A percentile compares a stretch with the other conserved stretches of the same genome.
These are phyloP conservation scores for Microcyclosporella mali DNA, from an alignment of 2,329 filamentous ascomycete genomes.

Conservation along the genomic window DNA sequence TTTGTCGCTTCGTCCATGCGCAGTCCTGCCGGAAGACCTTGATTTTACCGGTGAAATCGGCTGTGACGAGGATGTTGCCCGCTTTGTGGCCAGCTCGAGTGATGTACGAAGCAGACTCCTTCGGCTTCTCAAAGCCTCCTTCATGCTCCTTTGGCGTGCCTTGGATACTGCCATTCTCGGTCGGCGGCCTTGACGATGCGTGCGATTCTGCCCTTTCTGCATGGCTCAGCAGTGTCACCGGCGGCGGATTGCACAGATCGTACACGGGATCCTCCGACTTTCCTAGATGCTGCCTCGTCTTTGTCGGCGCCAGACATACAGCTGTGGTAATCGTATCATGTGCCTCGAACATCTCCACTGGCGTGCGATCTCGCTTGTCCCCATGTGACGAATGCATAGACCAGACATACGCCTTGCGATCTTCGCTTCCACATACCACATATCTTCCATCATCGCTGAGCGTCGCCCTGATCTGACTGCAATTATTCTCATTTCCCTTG, in stretches of 20 bases:
- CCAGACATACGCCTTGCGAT: constrained; percentile 88
- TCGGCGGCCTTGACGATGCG: constrained; percentile 44
- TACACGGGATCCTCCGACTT: constrained; percentile 88
- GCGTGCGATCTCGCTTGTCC: constrained; percentile 69
- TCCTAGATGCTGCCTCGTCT: constrained; percentile 69
- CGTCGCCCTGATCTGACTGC: constrained; percentile 80
- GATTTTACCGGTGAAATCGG: constrained; percentile 80
- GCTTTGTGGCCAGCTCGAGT: constrained; percentile 67
- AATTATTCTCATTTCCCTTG: constrained; percentile 82
- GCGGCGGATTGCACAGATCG: constrained; percentile 91
- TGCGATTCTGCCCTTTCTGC: constrained; percentile 51
- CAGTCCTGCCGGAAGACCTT: constrained; percentile 96
- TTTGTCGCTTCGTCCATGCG: constrained; percentile 68
- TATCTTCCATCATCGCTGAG: constrained; percentile 84
- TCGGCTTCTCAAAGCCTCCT: constrained; percentile 31
- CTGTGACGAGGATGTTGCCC: constrained; percentile 88
- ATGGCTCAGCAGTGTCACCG: constrained; percentile 71
- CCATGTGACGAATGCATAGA: constrained; percentile 55
- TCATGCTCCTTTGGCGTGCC: constrained; percentile 32
- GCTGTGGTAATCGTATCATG: constrained; percentile 83
- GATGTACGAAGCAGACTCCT: constrained; percentile 70
- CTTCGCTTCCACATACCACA: constrained; percentile 89
- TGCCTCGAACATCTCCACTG: constrained; percentile 84
- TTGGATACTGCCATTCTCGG: constrained; percentile 34
- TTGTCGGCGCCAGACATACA: constrained; percentile 76